Base-by-base conservation (phyloP, 2,329 filamentous ascomycete genomes). In the Immersiporthe knoxdaviesiana region DNA sequence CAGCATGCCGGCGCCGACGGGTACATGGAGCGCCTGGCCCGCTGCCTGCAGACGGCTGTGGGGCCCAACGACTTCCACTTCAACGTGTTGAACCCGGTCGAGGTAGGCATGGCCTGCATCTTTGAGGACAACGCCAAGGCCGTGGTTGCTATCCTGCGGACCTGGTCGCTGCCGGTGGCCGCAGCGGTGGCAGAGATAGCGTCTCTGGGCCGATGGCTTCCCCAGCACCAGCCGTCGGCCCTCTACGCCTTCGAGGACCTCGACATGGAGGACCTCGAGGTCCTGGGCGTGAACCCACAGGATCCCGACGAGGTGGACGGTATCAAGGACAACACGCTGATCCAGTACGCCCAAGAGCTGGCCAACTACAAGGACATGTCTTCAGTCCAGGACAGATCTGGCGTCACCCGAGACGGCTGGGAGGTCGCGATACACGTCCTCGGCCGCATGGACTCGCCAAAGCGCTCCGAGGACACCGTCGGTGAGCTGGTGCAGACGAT, bases 361-460 rank as follows among this genome's bases (percentile, higher is more conserved):
- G 84, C 91, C 41, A 84, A 84, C 70, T 84, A 85, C 71, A 83
- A 85, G 66, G 81, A 84, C 30, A 76, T 89, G 61, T 81, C 80
- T 0, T 74, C 80, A 3, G 70, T 73, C 12, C 74, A 73, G 61
- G 74, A 76, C 65, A 74, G 75, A 50, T 75, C 72, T 35, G 78
- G 74, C 30, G 77, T 79, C 16, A 76, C 79, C 18, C 83, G 86
- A 50, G 90, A 94, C 74, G 94, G 95, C 11, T 98, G 95, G 95
- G 93, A 97, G 80, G 81, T 97, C 76, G 92, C 94, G 0, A 89
- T 97, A 58, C 89, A 93, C 70, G 87, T 97, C 14, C 84, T 97
- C 60, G 92, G 92, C 12, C 89, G 95, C 66, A 86, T 98, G 77
- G 91, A 97, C 76, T 89, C 94, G 70, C 83, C 86, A 0, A 84